These are phyloP conservation scores for Beauveria rudraprayagi DNA, from an alignment of 2,329 filamentous ascomycete genomes.

Conservation along the genomic window DNA sequence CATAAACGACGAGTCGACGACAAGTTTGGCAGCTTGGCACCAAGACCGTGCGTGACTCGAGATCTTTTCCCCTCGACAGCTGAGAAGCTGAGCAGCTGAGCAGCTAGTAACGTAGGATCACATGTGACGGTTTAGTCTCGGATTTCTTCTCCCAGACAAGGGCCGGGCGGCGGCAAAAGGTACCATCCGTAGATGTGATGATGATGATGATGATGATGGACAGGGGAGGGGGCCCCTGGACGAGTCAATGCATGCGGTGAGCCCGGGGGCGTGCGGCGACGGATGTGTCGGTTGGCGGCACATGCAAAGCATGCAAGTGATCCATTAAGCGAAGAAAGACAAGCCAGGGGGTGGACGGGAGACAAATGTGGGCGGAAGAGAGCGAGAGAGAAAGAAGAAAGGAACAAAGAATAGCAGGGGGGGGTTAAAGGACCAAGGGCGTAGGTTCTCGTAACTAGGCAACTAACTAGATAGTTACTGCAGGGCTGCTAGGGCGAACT, in stretches of 20 bases:
- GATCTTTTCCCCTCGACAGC: not conserved
- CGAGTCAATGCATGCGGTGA: not conserved
- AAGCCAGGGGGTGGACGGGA: not conserved
- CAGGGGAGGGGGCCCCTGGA: no score
- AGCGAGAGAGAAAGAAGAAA: not conserved
- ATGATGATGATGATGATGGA: no score
- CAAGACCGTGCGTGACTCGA: not conserved
- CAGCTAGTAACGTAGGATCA: no score
- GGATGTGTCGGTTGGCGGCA: not conserved
- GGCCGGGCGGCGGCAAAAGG: no score
- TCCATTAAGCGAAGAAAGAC: not conserved
- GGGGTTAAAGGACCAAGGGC: not conserved
- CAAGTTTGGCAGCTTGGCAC: no score
- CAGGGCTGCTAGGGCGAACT: conserved; percentile 6
- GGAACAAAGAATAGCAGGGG: not conserved
- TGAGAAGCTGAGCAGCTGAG: no score
- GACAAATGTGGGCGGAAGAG: not conserved
- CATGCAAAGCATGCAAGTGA: not conserved
- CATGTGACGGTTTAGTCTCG: no score
- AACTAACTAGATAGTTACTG: not conserved
- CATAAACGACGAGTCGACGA: not conserved
- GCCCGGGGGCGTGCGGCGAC: not conserved
- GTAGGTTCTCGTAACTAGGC: not conserved
- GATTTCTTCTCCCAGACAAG: no score
- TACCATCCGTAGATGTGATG: no score